A percentile compares a stretch with the other conserved stretches of the same genome.
phyloP scores from a whole-genome alignment of 495 filamentous ascomycete genomes.

The Peziza echinospora region DNA sequence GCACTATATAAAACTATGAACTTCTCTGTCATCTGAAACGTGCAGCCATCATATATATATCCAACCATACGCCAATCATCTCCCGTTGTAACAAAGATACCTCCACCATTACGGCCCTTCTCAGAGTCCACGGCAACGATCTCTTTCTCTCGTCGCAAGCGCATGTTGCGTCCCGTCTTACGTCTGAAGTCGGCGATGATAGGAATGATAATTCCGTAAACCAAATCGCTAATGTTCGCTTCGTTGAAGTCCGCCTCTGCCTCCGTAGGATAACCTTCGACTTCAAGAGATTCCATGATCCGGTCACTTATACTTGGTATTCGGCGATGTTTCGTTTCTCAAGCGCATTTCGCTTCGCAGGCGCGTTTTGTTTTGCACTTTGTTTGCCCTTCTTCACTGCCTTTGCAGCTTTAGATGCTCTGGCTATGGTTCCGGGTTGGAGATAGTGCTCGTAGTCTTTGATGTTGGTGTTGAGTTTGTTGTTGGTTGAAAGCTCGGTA shows the following conservation, averaged over 20 bases:
- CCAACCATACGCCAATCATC: constrained; percentile 3
- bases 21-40: constrained; percentile 2
- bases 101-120: constrained; percentile 1
- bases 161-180: constrained; percentile 4
- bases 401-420: no score
- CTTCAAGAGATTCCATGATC: constrained; percentile 1
- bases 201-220: background rate
- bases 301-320: no score
- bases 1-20: constrained; percentile 1
- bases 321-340: no score
- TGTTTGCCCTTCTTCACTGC: no score
- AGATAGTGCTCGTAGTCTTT: no score
- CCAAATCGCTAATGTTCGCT: constrained; percentile 3
- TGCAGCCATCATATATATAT: constrained; percentile 1
- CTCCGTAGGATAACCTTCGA: constrained; percentile 4
- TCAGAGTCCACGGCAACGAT: constrained; percentile 1
- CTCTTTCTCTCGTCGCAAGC: constrained; percentile 8
- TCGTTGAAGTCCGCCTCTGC: constrained; percentile 1
- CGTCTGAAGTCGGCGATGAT: constrained; percentile 5
- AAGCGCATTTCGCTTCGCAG: no score
- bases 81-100: constrained; percentile 3
- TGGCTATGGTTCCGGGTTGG: no score
- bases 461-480: no score
- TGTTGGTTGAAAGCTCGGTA: no score
- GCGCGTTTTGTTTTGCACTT: no score